Evolutionary conservation across 495 filamentous ascomycete genomes (phyloP), one percentile per base, ranked within the genome.

Genomic region (Staphylotrichum longicolle): DNA sequence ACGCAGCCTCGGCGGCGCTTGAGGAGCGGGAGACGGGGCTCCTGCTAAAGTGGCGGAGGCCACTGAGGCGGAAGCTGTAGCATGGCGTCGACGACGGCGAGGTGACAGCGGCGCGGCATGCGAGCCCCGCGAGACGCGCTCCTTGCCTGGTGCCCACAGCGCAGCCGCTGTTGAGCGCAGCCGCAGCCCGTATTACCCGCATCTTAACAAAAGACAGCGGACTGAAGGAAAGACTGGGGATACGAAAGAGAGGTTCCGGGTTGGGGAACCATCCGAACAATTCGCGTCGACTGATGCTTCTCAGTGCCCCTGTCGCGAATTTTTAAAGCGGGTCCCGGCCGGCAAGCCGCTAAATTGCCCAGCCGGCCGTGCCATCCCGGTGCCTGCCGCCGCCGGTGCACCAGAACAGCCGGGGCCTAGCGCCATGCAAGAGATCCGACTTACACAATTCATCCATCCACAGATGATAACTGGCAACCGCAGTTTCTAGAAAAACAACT

Each of bases 171-270:
- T 72, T 74, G 61, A 79, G 67, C 65, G 75, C 72, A 68, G 73
- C 71, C 63, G 68, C 73, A 37, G 72, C 72, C 69, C 77, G 66
- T 66, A 77, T 73, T 34, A 74, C 75, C 75, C 75, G 75, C 78
- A 80, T 80, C 40, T 60, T 76, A 39, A 67, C 50, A 56, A 66
- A 65, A 66, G 51, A 51, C 57, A 54, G 57, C 34, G 53, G 32
- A 65, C 6, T 40, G 49, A 71, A 65, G 55, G 66, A 73, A 63
- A 30, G 61, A 61, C 58, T 51, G 65, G 61, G 48, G 45, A 66
- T 59, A 63, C 57, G 15, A 46, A 20, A 44, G 58, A 63, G 54
- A 41, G 51, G 61, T 48, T 60, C 57, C 12, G 54, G 20, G 63
- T 53, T 62, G 57, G 47, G 42, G 58, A 48, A 33, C 15, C 51